These are phyloP conservation scores for Aureobasidium namibiae DNA, from an alignment of 2,329 filamentous ascomycete species.

Conservation along the genomic window DNA sequence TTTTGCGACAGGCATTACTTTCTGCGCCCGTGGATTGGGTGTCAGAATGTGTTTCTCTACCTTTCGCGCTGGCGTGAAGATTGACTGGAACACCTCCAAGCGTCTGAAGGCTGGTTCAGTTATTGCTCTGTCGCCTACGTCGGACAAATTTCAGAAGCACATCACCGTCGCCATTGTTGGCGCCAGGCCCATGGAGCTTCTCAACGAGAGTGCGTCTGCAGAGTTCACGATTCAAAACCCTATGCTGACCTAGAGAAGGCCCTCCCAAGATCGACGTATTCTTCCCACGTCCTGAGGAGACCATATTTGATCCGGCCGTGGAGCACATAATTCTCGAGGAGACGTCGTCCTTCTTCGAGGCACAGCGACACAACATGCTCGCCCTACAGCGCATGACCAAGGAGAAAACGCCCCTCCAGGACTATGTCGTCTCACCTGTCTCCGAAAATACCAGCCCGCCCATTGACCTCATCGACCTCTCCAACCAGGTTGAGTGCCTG, in stretches of 20 bases:
- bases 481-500: not conserved
- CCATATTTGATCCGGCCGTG: slow-evolving; percentile 58
- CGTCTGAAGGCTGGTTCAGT: slow-evolving; percentile 47
- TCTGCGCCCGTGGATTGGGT: slow-evolving; percentile 55
- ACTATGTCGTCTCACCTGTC: not conserved
- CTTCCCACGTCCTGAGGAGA: slow-evolving; percentile 53
- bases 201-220: slow-evolving; percentile 47
- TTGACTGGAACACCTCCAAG: slow-evolving; percentile 60
- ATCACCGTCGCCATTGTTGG: slow-evolving; percentile 68
- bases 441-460: not conserved
- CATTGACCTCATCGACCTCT: not conserved
- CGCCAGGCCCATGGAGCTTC: slow-evolving; percentile 52
- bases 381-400: slow-evolving; percentile 58
- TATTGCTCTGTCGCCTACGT: slow-evolving; percentile 45
- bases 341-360: slow-evolving; percentile 67
- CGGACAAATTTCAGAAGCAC: slow-evolving; percentile 54
- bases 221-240: no score
- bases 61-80: slow-evolving; percentile 53
- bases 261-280: slow-evolving; percentile 67
- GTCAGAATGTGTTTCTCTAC: slow-evolving; percentile 64
- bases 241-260: not conserved
- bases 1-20: slow-evolving; percentile 55
- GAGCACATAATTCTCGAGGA: slow-evolving; percentile 76
- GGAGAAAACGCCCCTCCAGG: slow-evolving; percentile 34
- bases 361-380: slow-evolving; percentile 61